phyloP scores from a whole-genome alignment of 371 early-diverging fungal species.

The Actinomucor elegans region DNA sequence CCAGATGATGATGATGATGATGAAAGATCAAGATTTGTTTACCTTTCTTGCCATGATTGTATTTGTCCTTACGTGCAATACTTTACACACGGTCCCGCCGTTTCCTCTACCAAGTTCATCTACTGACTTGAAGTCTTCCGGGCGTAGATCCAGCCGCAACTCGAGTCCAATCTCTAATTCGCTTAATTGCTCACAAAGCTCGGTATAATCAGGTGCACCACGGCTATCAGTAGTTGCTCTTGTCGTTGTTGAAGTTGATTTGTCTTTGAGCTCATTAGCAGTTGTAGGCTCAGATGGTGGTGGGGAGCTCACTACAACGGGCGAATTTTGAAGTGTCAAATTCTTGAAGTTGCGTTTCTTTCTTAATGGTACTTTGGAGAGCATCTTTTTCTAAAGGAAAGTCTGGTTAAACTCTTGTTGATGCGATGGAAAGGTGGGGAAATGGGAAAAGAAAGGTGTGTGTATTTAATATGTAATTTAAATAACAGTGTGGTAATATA shows the following conservation, averaged over 20 bases:
- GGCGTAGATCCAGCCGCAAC: constrained; percentile 74
- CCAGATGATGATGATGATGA: too few relatives aligned
- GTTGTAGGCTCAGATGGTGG: constrained; percentile 15
- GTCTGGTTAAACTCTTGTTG: background rate
- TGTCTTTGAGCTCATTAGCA: constrained; percentile 1
- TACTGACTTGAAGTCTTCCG: constrained; percentile 79
- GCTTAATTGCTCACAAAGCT: constrained; percentile 48
- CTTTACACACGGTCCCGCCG: constrained; percentile 84
- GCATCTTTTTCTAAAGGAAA: constrained; percentile 11
- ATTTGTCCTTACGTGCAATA: constrained; percentile 73
- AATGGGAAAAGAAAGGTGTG: background rate
- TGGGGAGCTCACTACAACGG: constrained; percentile 36
- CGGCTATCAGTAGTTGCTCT: background rate
- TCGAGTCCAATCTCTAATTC: constrained; percentile 75
- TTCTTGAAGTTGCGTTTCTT: constrained; percentile 79
- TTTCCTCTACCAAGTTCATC: constrained; percentile 85
- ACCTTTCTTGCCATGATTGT: constrained; percentile 89
- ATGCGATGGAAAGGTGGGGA: background rate
- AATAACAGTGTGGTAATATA: too few relatives aligned
- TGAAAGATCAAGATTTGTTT: background rate
- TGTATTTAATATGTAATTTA: too few relatives aligned
- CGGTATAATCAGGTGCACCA: constrained; percentile 30
- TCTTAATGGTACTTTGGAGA: constrained; percentile 53
- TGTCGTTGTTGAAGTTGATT: constrained; percentile 2
- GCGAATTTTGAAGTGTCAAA: constrained; percentile 54